Evolutionary conservation across 75 land plant species (phyloP), one percentile per base, ranked within the genome.

Genomic region (Adiantum capillusveneris): DNA sequence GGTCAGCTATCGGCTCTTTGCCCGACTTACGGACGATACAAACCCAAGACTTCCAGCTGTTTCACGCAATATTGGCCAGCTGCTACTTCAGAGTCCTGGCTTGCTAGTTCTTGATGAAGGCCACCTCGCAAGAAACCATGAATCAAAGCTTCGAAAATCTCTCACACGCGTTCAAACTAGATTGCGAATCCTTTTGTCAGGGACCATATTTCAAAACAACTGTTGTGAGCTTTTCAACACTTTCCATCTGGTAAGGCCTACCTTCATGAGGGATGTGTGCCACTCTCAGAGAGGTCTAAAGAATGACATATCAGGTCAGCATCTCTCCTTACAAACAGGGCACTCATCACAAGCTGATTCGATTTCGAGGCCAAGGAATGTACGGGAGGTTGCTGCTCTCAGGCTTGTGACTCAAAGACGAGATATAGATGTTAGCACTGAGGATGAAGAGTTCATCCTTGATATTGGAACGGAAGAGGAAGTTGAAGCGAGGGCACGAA

Each of bases 61-160:
- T 18, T 29, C 41, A 53, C 26, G 17, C 16, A 22, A 44, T 18
- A 56, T 83, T 0, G 51, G 71, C 18, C 49, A 72, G 22, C 44
- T 75, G 26, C 79, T 93, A 17, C 75, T 83, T 17, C 75, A 75
- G 29, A 72, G 59, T 0, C 98, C 99, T 9, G 66, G 77, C 21
- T 66, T 95, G 66, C 79, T 95, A 29, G 72, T 95, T 20, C 52
- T 95, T n/a, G 99, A 95, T 64, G 99, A 95, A 60, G 99, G 96
- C 0, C 99, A 95, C 57, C 74, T 84, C 24, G 81, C 85, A 9
- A 66, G 95, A 22, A 85, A 85, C 53, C 64, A 80, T 55, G 65
- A 77, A 17, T 86, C 99, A 1, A 74, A 84, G 65, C 71, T 87
- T 1, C 49, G 81, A 9, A 56, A 84, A 36, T 69, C 92, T 9